Evolutionary conservation across 805 yeast genomes (phyloP).

Genomic region (Candida insectalens): DNA sequence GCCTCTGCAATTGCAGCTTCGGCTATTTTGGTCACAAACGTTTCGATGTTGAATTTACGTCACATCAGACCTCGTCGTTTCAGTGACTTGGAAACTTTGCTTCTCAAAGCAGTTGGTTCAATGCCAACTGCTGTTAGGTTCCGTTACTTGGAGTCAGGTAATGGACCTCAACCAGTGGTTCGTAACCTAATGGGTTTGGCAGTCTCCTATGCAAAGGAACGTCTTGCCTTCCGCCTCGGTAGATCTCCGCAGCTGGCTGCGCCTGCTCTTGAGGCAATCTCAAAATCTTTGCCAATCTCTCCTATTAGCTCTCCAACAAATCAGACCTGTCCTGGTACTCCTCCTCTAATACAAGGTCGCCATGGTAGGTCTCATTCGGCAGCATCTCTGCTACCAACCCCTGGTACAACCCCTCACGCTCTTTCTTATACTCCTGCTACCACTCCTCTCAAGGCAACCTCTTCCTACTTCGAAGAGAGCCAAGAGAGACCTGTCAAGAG

Average conservation of each 20-base stretch:
- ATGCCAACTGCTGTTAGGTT: conserved; percentile 18
- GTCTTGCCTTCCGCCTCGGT: conserved; percentile 2
- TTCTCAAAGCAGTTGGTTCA: conserved; percentile 15
- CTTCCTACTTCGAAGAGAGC: conserved; percentile 1
- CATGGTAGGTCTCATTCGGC: conserved; percentile 15
- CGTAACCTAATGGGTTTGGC: conserved; percentile 19
- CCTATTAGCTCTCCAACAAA: conserved; percentile 22
- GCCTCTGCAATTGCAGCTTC: conserved; percentile 41
- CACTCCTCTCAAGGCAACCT: neutral
- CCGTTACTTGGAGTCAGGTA: conserved; percentile 17
- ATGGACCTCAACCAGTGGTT: conserved; percentile 9
- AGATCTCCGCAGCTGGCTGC: conserved; percentile 6
- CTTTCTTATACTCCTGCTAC: neutral
- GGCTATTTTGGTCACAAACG: conserved; percentile 36
- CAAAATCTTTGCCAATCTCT: conserved; percentile 17
- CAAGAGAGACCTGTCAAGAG: conserved; percentile 8
- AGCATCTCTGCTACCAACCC: conserved; percentile 17
- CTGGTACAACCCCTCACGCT: conserved; percentile 22
- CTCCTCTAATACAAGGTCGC: conserved; percentile 4
- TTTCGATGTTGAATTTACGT: conserved; percentile 33
- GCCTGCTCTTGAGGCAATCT: conserved; percentile 11
- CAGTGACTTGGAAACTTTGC: conserved; percentile 19
- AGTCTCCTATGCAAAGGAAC: conserved; percentile 14
- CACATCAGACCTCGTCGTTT: conserved; percentile 20
- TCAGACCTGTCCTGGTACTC: conserved; percentile 4